phyloP scores from a whole-genome alignment of 2,329 filamentous ascomycete genomes.

The Graphiopsis chlorocephala region DNA sequence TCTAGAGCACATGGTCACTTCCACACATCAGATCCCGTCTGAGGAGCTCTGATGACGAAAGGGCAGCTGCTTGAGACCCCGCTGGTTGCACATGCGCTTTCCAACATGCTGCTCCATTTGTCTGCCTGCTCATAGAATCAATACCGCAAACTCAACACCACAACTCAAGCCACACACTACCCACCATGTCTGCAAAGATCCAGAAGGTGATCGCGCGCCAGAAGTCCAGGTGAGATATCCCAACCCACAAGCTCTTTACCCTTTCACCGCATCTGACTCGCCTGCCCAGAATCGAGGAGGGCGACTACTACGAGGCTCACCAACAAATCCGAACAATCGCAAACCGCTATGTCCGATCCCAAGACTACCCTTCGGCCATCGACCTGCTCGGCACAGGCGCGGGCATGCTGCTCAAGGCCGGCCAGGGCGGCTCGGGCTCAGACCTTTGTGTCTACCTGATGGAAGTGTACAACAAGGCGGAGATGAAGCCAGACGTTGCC shows the following conservation, averaged over 20 bases:
- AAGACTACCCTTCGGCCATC: slow-evolving; percentile 80
- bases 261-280: slow-evolving; percentile 5
- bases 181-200: slow-evolving; percentile 50
- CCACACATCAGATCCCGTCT: background rate
- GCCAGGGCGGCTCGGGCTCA: slow-evolving; percentile 89
- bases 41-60: background rate
- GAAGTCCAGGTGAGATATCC: slow-evolving; percentile 66
- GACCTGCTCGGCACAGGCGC: slow-evolving; percentile 84
- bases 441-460: slow-evolving; percentile 84
- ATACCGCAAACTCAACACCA: background rate
- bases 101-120: background rate
- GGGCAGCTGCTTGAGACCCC: background rate
- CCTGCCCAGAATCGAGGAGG: slow-evolving; percentile 70
- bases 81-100: background rate
- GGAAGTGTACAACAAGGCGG: slow-evolving; percentile 86
- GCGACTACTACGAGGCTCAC: slow-evolving; percentile 96
- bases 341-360: slow-evolving; percentile 84
- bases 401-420: slow-evolving; percentile 79
- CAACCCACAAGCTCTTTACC: background rate
- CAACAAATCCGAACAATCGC: slow-evolving; percentile 96
- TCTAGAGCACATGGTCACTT: background rate
- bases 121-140: background rate
- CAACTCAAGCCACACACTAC: background rate
- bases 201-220: slow-evolving; percentile 72
- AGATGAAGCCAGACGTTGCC: slow-evolving; percentile 70